Base-by-base conservation (phyloP, 2,329 filamentous ascomycete species). In the Penicillium sp. region DNA sequence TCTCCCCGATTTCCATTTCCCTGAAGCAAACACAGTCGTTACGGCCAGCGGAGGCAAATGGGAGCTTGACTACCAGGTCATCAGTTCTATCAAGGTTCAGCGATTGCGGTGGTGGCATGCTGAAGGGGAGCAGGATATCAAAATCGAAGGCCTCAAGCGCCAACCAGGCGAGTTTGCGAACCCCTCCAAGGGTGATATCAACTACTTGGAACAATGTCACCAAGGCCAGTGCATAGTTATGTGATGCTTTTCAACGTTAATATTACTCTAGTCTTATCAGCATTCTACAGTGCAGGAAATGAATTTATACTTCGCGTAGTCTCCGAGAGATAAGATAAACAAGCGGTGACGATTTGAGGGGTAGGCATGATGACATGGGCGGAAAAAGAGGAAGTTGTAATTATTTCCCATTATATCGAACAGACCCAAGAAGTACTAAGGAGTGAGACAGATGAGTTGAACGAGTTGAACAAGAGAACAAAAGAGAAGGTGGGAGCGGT, bases 1-100 rank as follows among this genome's bases (percentile, higher is more conserved):
- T 67, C 74, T 98, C 2, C 93, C 93, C 0, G 87, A 90, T 46
- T 96, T 87, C 62, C 93, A 98, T 69, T 98, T 95, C 65, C 90
- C 91, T 1, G 80, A 82, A 43, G 80, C 85, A 39, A 75, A 80
- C 36, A 86, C 83, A 31, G 77, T 77, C 0, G 82, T 98, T 3
- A 79, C 85, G 44, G 86, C 89, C 23, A 88, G 81, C 41, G 87
- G 86, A 0, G 94, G 94, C 6, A 93, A 91, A 64, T 98, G 90
- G 90, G 83, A 85, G 57, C 88, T 97, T 50, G 82, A 81, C 56
- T 78, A 75, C 4, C 84, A 89, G 50, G 85, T 89, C 46, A 78
- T 81, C 7, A 80, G 86, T 51, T 81, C 80, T 0, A 81, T 81
- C 4, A 73, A 81, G 56, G 74, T 89, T 50, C 91, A 96, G 71